phyloP scores from a whole-genome alignment of 495 filamentous ascomycete genomes.

The Annulohypoxylon nitens region DNA sequence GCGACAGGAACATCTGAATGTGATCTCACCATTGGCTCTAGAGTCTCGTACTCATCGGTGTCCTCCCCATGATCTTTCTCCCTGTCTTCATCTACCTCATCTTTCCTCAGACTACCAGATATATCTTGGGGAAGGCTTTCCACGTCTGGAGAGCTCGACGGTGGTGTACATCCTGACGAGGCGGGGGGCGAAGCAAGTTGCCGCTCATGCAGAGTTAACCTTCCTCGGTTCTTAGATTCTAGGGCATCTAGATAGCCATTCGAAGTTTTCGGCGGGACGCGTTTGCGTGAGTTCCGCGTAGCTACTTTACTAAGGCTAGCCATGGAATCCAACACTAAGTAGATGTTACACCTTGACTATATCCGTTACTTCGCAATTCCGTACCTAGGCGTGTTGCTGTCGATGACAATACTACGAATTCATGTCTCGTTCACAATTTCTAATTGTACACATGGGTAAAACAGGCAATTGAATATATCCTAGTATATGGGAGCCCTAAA shows the following conservation, averaged over 20 bases:
- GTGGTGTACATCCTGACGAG: slow-evolving; percentile 3
- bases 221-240: not conserved
- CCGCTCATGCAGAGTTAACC: not conserved
- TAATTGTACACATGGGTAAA: not conserved
- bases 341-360: not conserved
- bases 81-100: not conserved
- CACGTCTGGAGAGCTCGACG: slow-evolving; percentile 8
- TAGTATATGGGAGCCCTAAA: not conserved
- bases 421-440: not conserved
- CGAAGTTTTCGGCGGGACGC: not conserved
- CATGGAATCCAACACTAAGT: slow-evolving; percentile 4
- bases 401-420: not conserved
- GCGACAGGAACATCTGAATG: not conserved
- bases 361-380: not conserved
- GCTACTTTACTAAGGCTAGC: not conserved
- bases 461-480: not conserved
- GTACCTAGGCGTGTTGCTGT: not conserved
- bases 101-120: not conserved
- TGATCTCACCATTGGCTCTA: not conserved
- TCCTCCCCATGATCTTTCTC: not conserved
- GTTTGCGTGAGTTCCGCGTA: slow-evolving; percentile 6
- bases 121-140: not conserved
- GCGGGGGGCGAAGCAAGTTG: slow-evolving; percentile 24
- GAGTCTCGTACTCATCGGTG: not conserved
- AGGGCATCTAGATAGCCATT: not conserved